Evolutionary conservation across 1,284 basidiomycete species (phyloP).

Genomic region (Apiotrichum akiyoshidainum): DNA sequence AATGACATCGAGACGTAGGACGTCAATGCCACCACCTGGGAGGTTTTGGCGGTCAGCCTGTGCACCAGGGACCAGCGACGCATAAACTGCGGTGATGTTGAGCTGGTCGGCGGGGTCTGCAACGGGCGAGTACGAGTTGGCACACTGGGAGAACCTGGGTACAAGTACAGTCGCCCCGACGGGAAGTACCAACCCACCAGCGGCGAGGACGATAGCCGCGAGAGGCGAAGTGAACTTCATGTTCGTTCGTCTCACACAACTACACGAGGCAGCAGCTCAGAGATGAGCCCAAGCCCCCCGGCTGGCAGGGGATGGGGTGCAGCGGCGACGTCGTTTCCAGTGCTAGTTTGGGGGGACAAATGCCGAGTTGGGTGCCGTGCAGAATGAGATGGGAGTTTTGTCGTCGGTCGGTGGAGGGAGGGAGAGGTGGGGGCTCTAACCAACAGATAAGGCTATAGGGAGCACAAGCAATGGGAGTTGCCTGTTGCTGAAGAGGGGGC

Average conservation of each 20-base stretch:
- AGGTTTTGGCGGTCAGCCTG: conserved; percentile 46
- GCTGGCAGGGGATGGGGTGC: neutral
- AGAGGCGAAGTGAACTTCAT: neutral
- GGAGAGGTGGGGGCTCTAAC: too few relatives aligned
- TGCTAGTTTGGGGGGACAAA: neutral
- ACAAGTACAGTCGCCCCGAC: conserved; percentile 26
- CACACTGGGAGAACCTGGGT: conserved; percentile 31
- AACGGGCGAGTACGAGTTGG: conserved; percentile 23
- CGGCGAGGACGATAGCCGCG: neutral
- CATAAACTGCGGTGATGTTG: conserved; percentile 67
- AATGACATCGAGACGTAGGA: conserved; percentile 47
- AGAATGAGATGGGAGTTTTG: too few relatives aligned
- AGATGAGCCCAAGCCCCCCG: conserved; percentile 1
- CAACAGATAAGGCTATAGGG: too few relatives aligned
- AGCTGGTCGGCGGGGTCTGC: conserved; percentile 45
- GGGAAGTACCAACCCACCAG: conserved; percentile 15
- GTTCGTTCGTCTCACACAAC: neutral
- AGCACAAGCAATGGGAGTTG: too few relatives aligned
- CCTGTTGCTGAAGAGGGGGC: too few relatives aligned
- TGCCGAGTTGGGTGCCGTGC: too few relatives aligned
- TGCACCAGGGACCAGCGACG: conserved; percentile 59
- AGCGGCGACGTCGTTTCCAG: too few relatives aligned
- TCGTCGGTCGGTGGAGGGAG: too few relatives aligned
- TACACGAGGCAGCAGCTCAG: neutral
- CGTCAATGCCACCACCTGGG: conserved; percentile 34